Base-by-base conservation (phyloP, 441 rosid species). In the Gossypium schwendimanii region DNA sequence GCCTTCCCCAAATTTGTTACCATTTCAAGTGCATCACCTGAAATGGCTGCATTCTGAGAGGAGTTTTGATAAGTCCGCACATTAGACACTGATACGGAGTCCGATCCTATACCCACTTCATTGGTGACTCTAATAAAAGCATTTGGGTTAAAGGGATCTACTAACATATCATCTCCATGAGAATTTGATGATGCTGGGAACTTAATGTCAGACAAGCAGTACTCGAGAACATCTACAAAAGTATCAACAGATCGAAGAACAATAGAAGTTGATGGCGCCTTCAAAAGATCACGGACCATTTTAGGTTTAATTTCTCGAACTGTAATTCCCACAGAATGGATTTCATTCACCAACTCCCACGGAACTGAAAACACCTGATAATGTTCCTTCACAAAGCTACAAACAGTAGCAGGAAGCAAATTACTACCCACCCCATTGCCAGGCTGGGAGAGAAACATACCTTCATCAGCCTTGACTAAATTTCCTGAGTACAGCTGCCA, bases 11-110 rank as follows among this genome's bases (percentile, higher is more conserved):
- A 82, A 85, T 97, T 93, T 74, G 99, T 86, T 88, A 95, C 77
- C 89, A 95, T 87, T 85, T 92, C 99, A 81, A 95, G 89, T 28
- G 99, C 98, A 87, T 95, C 99, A 83, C 98, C 93, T 17, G 98
- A 94, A 81, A 91, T 83, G 61, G 78, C 84, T 60, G 87, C 78
- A 79, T 77, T 80, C 68, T 86, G 92, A 76, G 86, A 64, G 68
- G 81, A 79, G 47, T 80, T 76, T 59, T 73, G 83, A 73, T 78
- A 74, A 69, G 59, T 80, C 71, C 4, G 84, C 61, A 69, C 20
- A 77, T 68, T 78, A 73, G 87, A 80, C 69, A 72, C 63, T 39
- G 79, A 74, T 73, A 69, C 50, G 33, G 84, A 79, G 66, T 83
- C 80, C 74, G 80, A 79, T 77, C 70, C 72, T 73, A 70, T 61